A percentile compares a stretch with the other conserved stretches of the same genome.
Conservation (phyloP, 2,329 filamentous ascomycete species). For the Phaeosphaeriaceae sp. region DNA sequence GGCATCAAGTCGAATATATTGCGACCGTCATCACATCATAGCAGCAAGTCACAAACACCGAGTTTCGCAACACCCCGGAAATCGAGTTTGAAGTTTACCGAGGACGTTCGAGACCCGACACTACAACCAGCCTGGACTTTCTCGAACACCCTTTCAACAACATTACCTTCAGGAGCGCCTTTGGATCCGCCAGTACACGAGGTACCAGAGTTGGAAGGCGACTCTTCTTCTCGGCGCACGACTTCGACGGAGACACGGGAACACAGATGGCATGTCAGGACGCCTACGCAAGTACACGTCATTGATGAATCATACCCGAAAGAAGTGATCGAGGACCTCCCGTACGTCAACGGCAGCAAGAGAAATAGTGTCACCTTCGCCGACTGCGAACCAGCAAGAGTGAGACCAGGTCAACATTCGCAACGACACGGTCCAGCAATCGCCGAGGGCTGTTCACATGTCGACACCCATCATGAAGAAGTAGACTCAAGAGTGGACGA, state of each 20-base stretch:
- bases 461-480: conserved; percentile 8
- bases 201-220: conserved; percentile 41
- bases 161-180: conserved; percentile 42
- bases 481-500: conserved; percentile 7
- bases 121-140: conserved; percentile 42
- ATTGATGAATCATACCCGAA: conserved; percentile 13
- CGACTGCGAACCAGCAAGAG: background rate
- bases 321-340: background rate
- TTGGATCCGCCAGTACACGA: conserved; percentile 36
- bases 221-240: conserved; percentile 38
- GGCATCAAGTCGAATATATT: conserved; percentile 27
- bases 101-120: conserved; percentile 32
- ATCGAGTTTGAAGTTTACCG: conserved; percentile 12
- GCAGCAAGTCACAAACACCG: conserved; percentile 17
- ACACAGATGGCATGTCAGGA: conserved; percentile 31
- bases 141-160: conserved; percentile 37
- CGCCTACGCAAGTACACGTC: conserved; percentile 26
- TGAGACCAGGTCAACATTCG: background rate
- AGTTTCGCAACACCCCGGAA: conserved; percentile 1
- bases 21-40: conserved; percentile 30
- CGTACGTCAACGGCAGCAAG: background rate
- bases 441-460: background rate
- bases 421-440: background rate
- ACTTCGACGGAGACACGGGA: conserved; percentile 43
- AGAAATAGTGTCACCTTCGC: background rate